Conservation (phyloP, 345 rosid genomes). For the Geranium brycei region DNA sequence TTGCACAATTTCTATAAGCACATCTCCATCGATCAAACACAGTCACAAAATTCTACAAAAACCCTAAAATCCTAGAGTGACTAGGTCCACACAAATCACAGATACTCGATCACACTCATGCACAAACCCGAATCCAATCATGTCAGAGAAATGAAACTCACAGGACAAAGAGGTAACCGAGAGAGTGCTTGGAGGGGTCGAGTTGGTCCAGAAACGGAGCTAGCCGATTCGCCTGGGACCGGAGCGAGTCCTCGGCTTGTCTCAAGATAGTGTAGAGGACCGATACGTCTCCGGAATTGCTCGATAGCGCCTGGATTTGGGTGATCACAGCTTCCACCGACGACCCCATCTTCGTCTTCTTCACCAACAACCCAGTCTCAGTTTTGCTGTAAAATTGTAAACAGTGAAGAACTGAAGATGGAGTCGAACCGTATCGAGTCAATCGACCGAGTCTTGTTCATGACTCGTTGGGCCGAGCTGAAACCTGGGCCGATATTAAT, state of each 20-base stretch:
- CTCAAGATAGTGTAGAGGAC: constrained; percentile 36
- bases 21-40: too few relatives aligned
- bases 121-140: neutral
- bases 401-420: too few relatives aligned
- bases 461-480: too few relatives aligned
- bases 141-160: constrained; percentile 13
- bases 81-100: neutral
- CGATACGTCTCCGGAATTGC: constrained; percentile 32
- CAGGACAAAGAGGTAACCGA: constrained; percentile 66
- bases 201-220: constrained; percentile 50
- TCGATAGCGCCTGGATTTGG: constrained; percentile 54
- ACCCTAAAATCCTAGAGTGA: neutral
- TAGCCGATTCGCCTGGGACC: constrained; percentile 26
- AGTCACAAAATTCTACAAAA: too few relatives aligned
- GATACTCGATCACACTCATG: neutral
- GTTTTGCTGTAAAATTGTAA: too few relatives aligned
- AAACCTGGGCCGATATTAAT: too few relatives aligned
- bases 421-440: too few relatives aligned
- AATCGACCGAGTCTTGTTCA: too few relatives aligned
- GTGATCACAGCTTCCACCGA: constrained; percentile 35
- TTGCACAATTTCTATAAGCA: neutral
- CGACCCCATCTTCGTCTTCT: constrained; percentile 20
- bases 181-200: constrained; percentile 54
- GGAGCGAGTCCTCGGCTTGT: constrained; percentile 44
- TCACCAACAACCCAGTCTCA: neutral